These are phyloP conservation scores for Diplodia scrobiculata DNA, from an alignment of 2,329 filamentous ascomycete genomes.

Conservation along the genomic window DNA sequence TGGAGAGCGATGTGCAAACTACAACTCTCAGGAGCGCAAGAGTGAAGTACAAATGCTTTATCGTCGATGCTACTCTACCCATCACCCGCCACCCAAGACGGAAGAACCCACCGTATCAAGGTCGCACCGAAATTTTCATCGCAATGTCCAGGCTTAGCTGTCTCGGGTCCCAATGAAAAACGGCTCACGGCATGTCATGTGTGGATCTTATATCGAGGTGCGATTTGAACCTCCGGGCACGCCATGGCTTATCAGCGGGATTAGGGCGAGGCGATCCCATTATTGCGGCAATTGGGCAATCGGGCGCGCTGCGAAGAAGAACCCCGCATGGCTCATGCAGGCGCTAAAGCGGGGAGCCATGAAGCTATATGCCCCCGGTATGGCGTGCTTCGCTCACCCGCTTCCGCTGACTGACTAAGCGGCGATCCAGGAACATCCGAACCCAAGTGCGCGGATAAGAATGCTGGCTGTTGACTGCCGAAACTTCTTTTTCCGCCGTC, in stretches of 20 bases:
- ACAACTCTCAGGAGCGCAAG: background rate
- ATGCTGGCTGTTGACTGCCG: background rate
- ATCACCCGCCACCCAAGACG: conserved; percentile 12
- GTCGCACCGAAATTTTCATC: background rate
- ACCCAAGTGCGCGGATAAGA: background rate
- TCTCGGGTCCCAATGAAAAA: background rate
- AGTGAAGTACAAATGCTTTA: conserved; percentile 1
- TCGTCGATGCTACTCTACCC: background rate
- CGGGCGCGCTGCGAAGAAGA: background rate
- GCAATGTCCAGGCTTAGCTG: background rate
- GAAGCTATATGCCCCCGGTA: conserved; percentile 19
- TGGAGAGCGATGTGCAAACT: too few relatives aligned
- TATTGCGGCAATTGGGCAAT: background rate
- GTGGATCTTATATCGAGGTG: conserved; percentile 2
- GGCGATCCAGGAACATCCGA: conserved; percentile 10
- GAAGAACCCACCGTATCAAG: conserved; percentile 1
- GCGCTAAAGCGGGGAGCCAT: conserved; percentile 23
- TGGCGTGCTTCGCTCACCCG: conserved; percentile 12
- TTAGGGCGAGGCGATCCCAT: background rate
- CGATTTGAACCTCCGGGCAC: conserved; percentile 3
- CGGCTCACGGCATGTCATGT: background rate
- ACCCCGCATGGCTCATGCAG: conserved; percentile 11
- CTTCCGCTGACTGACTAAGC: conserved; percentile 22
- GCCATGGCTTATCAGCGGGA: conserved; percentile 17
- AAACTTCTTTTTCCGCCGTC: background rate